Conservation (phyloP, 805 yeast species). For the Yamadazyma phyllophila region DNA sequence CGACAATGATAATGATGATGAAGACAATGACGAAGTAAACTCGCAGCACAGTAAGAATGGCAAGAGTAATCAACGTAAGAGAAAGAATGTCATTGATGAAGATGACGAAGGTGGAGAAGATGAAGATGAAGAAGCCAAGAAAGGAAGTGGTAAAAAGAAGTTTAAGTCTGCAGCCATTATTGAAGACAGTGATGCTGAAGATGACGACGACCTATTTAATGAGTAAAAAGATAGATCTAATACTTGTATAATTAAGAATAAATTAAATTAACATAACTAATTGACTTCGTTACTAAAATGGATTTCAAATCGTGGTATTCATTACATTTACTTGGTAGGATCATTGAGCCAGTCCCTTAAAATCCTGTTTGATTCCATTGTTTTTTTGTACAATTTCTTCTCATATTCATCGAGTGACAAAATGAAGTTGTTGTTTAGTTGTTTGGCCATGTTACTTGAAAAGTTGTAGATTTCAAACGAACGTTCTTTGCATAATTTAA, state of each 20-base stretch:
- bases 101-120: conserved; percentile 25
- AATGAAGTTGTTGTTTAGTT: conserved; percentile 51
- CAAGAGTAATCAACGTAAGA: conserved; percentile 17
- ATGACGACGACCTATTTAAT: conserved; percentile 30
- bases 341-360: conserved; percentile 36
- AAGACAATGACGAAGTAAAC: conserved; percentile 17
- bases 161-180: conserved; percentile 31
- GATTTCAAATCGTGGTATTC: background rate
- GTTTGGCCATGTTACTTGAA: conserved; percentile 54
- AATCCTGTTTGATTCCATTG: conserved; percentile 48
- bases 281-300: background rate
- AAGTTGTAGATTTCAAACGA: conserved; percentile 70
- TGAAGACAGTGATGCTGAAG: conserved; percentile 48
- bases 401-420: conserved; percentile 77
- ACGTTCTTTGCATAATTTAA: conserved; percentile 57
- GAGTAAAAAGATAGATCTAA: conserved; percentile 9
- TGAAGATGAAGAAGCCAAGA: conserved; percentile 25
- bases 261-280: background rate
- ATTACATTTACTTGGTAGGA: conserved; percentile 1
- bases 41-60: background rate
- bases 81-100: conserved; percentile 18
- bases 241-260: conserved; percentile 8
- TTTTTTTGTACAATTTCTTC: conserved; percentile 50
- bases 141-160: conserved; percentile 24
- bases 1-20: conserved; percentile 29